Base-by-base conservation (phyloP, 257 asterid genomes). In the Ilex asprella region DNA sequence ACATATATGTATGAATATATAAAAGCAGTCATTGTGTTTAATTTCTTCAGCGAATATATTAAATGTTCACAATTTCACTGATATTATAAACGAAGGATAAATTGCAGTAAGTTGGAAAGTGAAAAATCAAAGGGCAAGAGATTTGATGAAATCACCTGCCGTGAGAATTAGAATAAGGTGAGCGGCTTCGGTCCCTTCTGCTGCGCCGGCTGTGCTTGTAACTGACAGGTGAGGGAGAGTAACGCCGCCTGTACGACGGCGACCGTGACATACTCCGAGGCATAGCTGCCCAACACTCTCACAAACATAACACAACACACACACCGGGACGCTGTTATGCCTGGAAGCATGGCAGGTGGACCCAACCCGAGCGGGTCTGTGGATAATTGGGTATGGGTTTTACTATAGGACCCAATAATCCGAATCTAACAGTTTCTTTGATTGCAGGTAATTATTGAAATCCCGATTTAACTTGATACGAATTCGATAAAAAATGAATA, bases 221-320 rank as follows among this genome's bases (percentile, higher is more conserved):
- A 58, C 35, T 81, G 72, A 76, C 81, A n/a, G 96, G 96, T 21
- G 95, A 84, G 30, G 81, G 93, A 55, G 95, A 84, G 73, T 82
- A 62, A 46, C 86, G 82, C 71, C 91, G 74, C 77, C 84, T 65
- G 60, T 86, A 78, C 64, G 91, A 84, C 81, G 94, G 94, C 67
- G 97, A 86, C 81, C 82, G 69, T 32, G 96, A 89, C 58, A 80
- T 31, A 70, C 90, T 86, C 70, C 91, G 82, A 44, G 79, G 79
- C 87, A 78, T 81, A 46, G 52, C 52, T 46, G 13, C 52, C 52
- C 14, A 46, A 10, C 27, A 21, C 27, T 0, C 27, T 0, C 27
- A 0, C 27, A 21, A 21, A 21, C 27, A 21, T 1, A 21, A 21
- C 27, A 21, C 27, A 21, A 21, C 27, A 21, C 27, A 21, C 27